Percentiles rank a stretch among this genome's conserved stretches.
phyloP scores from a whole-genome alignment of 257 asterid genomes.

The Capsicum pubescens region DNA sequence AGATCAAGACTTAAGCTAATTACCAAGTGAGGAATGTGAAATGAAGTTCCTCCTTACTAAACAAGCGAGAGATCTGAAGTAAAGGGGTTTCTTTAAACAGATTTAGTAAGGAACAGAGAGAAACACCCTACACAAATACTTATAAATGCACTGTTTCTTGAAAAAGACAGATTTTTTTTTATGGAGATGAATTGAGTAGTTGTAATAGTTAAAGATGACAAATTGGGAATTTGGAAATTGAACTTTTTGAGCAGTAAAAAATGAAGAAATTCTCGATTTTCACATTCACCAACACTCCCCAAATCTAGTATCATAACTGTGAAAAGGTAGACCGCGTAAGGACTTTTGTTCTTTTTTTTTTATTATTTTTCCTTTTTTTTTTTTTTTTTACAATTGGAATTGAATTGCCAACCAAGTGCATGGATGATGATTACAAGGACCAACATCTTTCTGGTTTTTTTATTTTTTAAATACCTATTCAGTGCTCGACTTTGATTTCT shows the following conservation, averaged over 20 bases:
- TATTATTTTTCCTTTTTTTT: too few species aligned
- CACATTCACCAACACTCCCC: neutral
- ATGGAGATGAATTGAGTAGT: neutral
- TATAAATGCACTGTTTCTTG: constrained; percentile 8
- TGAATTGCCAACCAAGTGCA: neutral
- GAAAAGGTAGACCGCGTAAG: neutral
- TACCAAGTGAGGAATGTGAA: constrained; percentile 25
- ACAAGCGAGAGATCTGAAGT: constrained; percentile 25
- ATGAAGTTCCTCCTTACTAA: neutral
- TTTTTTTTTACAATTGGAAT: neutral
- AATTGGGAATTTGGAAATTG: neutral
- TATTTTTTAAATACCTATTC: too few species aligned
- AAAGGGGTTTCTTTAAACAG: neutral
- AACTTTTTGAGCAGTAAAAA: neutral
- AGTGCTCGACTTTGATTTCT: too few species aligned
- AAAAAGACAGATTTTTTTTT: neutral
- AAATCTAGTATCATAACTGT: neutral
- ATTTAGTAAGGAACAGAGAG: neutral
- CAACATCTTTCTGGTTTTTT: too few species aligned
- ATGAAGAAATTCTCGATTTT: neutral
- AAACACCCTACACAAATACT: neutral
- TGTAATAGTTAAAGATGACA: neutral
- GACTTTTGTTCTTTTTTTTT: neutral
- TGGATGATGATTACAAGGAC: neutral
- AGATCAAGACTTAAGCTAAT: neutral